Evolutionary conservation across 1,284 basidiomycete genomes (phyloP).

Genomic region (Fomitiporia mediterranea): DNA sequence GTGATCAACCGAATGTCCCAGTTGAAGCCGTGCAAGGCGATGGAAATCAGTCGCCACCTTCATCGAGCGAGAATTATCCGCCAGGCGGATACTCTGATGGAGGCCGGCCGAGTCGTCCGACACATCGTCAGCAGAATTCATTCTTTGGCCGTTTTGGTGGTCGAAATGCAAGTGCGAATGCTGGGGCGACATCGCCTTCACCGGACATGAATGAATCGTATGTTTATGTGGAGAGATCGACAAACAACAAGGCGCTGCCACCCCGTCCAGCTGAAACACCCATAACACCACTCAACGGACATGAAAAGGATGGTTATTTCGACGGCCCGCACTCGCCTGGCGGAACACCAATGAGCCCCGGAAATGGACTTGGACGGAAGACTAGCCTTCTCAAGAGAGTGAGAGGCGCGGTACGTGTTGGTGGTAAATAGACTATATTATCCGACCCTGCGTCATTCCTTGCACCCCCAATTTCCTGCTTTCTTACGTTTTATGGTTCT

Average conservation of each 20-base stretch:
- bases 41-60: conserved; percentile 44
- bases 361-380: conserved; percentile 59
- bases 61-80: conserved; percentile 37
- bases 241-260: conserved; percentile 62
- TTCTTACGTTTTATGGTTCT: conserved; percentile 1
- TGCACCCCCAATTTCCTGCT: conserved; percentile 4
- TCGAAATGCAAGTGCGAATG: conserved; percentile 24
- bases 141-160: conserved; percentile 61
- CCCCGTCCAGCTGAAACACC: conserved; percentile 37
- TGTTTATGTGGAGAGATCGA: conserved; percentile 52
- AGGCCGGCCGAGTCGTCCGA: conserved; percentile 39
- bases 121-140: conserved; percentile 65
- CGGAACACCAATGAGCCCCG: conserved; percentile 30
- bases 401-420: conserved; percentile 60
- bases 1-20: conserved; percentile 77
- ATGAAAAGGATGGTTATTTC: conserved; percentile 42
- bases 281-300: conserved; percentile 30
- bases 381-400: conserved; percentile 76
- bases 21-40: conserved; percentile 43
- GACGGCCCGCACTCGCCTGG: conserved; percentile 34
- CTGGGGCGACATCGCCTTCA: conserved; percentile 30
- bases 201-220: conserved; percentile 50
- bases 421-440: conserved; percentile 30
- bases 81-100: conserved; percentile 18
- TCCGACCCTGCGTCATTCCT: neutral